Evolutionary conservation across 2,329 filamentous ascomycete genomes (phyloP).

Genomic region (Phoma sp.): DNA sequence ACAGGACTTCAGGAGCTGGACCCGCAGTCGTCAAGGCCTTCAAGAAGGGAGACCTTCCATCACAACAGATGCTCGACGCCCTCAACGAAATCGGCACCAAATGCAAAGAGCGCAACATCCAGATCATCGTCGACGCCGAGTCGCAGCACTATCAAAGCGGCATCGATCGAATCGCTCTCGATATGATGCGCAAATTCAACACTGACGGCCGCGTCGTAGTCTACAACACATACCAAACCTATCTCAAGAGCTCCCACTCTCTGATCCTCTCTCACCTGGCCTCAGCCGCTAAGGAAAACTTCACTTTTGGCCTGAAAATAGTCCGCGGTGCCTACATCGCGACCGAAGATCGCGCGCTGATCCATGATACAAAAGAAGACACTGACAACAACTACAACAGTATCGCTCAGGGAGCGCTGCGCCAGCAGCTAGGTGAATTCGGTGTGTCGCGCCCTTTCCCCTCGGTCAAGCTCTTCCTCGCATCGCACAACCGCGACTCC

Average conservation of each 20-base stretch:
- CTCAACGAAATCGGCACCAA: constrained; percentile 49
- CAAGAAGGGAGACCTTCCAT: constrained; percentile 41
- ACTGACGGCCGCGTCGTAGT: constrained; percentile 60
- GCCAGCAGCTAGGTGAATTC: constrained; percentile 34
- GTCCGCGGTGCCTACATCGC: constrained; percentile 64
- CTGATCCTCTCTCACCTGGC: constrained; percentile 55
- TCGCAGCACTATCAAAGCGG: constrained; percentile 54
- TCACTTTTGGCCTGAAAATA: constrained; percentile 62
- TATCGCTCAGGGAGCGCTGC: constrained; percentile 61
- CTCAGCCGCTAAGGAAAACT: constrained; percentile 54
- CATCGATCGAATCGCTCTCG: constrained; percentile 62
- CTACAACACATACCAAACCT: constrained; percentile 69
- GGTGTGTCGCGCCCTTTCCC: constrained; percentile 42
- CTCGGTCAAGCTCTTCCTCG: constrained; percentile 69
- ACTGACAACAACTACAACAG: constrained; percentile 70
- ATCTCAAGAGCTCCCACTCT: constrained; percentile 57
- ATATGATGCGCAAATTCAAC: constrained; percentile 60
- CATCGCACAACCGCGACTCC: constrained; percentile 80
- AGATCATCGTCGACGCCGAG: constrained; percentile 57
- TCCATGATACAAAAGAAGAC: constrained; percentile 61
- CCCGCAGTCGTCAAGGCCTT: constrained; percentile 50
- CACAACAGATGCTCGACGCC: constrained; percentile 52
- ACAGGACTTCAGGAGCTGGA: constrained; percentile 54
- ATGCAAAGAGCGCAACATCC: constrained; percentile 50
- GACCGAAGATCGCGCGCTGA: constrained; percentile 57